Percentiles rank a stretch among this genome's conserved stretches.
These are phyloP conservation scores for Pyrenophora seminiperda DNA, from an alignment of 2,329 filamentous ascomycete species.

Conservation along the genomic window DNA sequence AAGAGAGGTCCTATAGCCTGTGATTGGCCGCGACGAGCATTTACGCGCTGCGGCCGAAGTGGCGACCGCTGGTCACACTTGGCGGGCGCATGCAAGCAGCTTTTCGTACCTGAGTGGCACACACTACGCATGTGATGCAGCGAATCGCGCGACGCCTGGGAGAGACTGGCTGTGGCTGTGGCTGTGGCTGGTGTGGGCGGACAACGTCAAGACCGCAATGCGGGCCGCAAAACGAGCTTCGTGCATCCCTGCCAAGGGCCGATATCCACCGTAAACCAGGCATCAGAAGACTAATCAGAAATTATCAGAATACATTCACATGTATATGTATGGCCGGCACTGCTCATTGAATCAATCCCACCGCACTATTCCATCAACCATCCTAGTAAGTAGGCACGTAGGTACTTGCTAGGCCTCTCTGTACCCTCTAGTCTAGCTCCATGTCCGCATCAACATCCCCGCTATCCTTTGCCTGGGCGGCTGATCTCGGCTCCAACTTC, in stretches of 20 bases:
- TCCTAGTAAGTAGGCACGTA: too few species aligned
- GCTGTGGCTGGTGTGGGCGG: conserved; percentile 7
- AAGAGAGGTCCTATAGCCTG: conserved; percentile 23
- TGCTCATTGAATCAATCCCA: too few species aligned
- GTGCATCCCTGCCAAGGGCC: conserved; percentile 14
- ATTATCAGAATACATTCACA: too few species aligned
- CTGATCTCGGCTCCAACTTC: background rate
- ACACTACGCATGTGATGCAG: conserved; percentile 8
- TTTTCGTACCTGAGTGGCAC: conserved; percentile 25
- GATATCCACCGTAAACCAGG: too few species aligned
- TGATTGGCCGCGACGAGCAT: conserved; percentile 30
- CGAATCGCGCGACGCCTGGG: background rate
- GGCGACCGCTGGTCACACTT: conserved; percentile 39
- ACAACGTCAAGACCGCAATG: conserved; percentile 1
- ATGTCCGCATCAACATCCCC: conserved; percentile 2
- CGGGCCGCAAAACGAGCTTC: conserved; percentile 8
- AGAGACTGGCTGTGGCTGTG: conserved; percentile 4
- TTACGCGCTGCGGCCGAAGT: conserved; percentile 43
- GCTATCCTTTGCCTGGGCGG: background rate
- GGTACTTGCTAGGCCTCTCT: too few species aligned
- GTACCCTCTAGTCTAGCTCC: conserved; percentile 15
- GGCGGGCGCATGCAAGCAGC: conserved; percentile 35
- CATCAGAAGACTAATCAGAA: too few species aligned
- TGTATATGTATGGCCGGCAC: too few species aligned
- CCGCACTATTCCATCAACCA: too few species aligned